Evolutionary conservation across 495 filamentous ascomycete genomes (phyloP).

Genomic region (Xylaria scruposa): DNA sequence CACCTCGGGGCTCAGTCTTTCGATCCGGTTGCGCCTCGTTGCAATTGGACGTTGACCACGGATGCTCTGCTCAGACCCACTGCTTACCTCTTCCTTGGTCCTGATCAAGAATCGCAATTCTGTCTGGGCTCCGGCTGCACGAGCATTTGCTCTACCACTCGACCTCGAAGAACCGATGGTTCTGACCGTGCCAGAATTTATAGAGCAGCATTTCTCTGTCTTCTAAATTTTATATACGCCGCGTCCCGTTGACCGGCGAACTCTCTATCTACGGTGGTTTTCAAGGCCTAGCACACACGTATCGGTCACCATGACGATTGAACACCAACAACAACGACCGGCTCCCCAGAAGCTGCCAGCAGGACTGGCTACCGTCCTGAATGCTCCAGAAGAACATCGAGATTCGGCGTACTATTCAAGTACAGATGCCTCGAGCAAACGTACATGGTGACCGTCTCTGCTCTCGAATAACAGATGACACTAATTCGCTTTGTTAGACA

Average conservation of each 20-base stretch:
- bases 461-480: slow-evolving; percentile 13
- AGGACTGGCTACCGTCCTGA: slow-evolving; percentile 56
- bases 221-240: neutral
- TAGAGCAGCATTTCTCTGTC: neutral
- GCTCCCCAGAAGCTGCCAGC: slow-evolving; percentile 56
- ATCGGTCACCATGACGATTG: slow-evolving; percentile 40
- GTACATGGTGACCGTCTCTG: slow-evolving; percentile 42
- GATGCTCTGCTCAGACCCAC: slow-evolving; percentile 34
- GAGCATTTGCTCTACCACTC: slow-evolving; percentile 1
- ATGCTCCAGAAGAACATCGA: slow-evolving; percentile 56
- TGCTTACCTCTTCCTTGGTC: slow-evolving; percentile 11
- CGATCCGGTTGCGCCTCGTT: slow-evolving; percentile 37
- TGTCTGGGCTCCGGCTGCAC: neutral
- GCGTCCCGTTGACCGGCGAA: slow-evolving; percentile 1
- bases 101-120: neutral
- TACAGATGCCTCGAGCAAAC: slow-evolving; percentile 63
- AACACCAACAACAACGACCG: slow-evolving; percentile 44
- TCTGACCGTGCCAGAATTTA: slow-evolving; percentile 2
- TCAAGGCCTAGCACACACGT: neutral
- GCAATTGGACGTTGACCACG: slow-evolving; percentile 36
- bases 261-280: neutral
- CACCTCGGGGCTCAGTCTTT: slow-evolving; percentile 21
- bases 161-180: slow-evolving; percentile 7
- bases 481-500: slow-evolving; percentile 47
- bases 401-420: slow-evolving; percentile 63